Percentiles rank a stretch among this genome's conserved stretches.
phyloP scores from a whole-genome alignment of 805 yeast genomes.

The Blastobotrys americana region DNA sequence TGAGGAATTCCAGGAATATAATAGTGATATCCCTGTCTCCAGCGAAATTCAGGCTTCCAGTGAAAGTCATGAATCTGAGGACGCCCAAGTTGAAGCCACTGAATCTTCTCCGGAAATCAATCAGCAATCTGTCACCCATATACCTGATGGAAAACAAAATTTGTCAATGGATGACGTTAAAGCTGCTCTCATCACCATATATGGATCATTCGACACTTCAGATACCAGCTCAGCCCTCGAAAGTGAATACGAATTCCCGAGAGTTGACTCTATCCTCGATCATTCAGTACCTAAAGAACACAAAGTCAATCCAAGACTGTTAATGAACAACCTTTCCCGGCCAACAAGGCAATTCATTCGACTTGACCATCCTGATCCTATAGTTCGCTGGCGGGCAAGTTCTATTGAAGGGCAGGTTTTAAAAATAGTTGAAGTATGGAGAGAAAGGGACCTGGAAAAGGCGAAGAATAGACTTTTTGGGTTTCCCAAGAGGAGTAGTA shows the following conservation, averaged over 20 bases:
- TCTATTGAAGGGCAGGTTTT: conserved; percentile 10
- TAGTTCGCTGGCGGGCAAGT: conserved; percentile 12
- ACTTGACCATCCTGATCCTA: conserved; percentile 16
- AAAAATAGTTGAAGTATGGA: conserved; percentile 14
- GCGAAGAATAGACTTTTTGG: conserved; percentile 3
- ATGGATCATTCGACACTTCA: too few relatives aligned
- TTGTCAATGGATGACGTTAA: too few relatives aligned
- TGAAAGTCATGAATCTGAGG: too few relatives aligned
- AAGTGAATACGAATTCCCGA: background rate
- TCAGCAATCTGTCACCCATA: too few relatives aligned
- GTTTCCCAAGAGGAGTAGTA: background rate
- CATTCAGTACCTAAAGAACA: background rate
- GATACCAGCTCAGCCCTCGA: too few relatives aligned
- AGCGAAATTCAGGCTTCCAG: too few relatives aligned
- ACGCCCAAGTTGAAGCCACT: too few relatives aligned
- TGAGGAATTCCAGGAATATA: conserved; percentile 15
- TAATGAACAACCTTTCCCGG: conserved; percentile 17
- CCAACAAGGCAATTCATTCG: conserved; percentile 24
- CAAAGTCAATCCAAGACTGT: conserved; percentile 13
- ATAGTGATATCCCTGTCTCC: too few relatives aligned
- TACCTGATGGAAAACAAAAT: too few relatives aligned
- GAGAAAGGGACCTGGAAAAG: conserved; percentile 8
- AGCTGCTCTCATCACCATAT: too few relatives aligned
- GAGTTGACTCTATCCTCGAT: background rate
- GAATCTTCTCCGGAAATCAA: too few relatives aligned